Base-by-base conservation (phyloP, 2,329 filamentous ascomycete genomes). In the Cytospora piceae region DNA sequence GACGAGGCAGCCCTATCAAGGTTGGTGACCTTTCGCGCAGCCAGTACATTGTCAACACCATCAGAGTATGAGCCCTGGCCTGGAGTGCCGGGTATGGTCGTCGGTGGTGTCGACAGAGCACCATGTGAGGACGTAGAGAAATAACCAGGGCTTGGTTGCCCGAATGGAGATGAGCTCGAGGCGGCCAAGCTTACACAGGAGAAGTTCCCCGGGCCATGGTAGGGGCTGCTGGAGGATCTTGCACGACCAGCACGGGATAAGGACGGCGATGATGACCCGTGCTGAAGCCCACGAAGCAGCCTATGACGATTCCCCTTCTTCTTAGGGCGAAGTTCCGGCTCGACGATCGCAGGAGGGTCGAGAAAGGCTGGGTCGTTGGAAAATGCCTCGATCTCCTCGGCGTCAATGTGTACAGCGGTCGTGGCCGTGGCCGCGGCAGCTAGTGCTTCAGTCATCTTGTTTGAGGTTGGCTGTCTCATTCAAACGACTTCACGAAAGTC, bases 191-290 rank as follows among this genome's bases (percentile, higher is more conserved):
- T 87, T 63, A 82, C 81, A 70, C 84, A 87, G 1, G 85, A 87
- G 15, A 87, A 73, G 55, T 79, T 82, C 55, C 78, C 79, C n/a
- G 79, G 76, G 49, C 74, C 76, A 69, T 87, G 79, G 82, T 93
- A 89, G 12, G 89, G 87, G 72, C 90, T 90, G 72, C 86, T 89
- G 65, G 86, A 84, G 8, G 92, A 89, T 64, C 88, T 84, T 31
- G 87, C 80, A 66, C 90, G 86, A 64, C 87, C 84, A 62, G 88
- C 77, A 65, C 85, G 85, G 51, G 85, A 82, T 59, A 96, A 79
- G 20, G 90, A 91, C 0, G 91, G 89, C 8, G 90, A 92, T 0
- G 93, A 96, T 14, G 91, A 89, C 73, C 96, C 94, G 65, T 92
- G 89, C 68, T 94, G 90, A 58, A 96, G 83, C 37, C 89, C 87